Evolutionary conservation across 495 filamentous ascomycete species (phyloP).

Genomic region (Aspergillus sclerotiicarbonarius): DNA sequence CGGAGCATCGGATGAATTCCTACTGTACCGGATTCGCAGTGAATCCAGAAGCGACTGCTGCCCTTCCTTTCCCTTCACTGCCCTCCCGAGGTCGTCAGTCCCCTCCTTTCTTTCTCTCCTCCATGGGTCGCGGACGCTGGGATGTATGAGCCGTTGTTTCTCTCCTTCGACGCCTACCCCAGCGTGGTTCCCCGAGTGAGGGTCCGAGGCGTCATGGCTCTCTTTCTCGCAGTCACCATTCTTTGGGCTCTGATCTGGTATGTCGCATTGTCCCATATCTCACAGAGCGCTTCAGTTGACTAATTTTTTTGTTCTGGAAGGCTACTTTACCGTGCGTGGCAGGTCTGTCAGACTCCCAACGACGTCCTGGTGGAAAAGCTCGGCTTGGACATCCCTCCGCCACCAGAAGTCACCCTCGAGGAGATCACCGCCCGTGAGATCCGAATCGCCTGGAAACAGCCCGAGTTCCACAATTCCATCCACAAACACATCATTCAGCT

Average conservation of each 20-base stretch:
- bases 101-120: conserved; percentile 20
- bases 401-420: conserved; percentile 88
- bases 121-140: conserved; percentile 43
- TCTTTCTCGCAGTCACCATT: conserved; percentile 50
- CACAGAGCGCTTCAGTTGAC: neutral
- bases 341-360: conserved; percentile 84
- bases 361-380: conserved; percentile 85
- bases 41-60: neutral
- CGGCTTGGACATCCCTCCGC: conserved; percentile 87
- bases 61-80: neutral
- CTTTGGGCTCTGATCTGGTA: conserved; percentile 52
- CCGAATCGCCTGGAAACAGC: conserved; percentile 87
- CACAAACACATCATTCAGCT: conserved; percentile 88
- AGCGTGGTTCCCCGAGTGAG: conserved; percentile 47
- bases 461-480: conserved; percentile 72
- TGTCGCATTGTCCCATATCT: neutral
- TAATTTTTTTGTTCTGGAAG: conserved; percentile 40
- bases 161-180: conserved; percentile 49
- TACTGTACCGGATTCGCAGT: neutral
- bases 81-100: conserved; percentile 13
- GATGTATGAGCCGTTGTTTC: conserved; percentile 50
- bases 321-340: conserved; percentile 78
- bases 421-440: conserved; percentile 83
- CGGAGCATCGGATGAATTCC: conserved; percentile 8
- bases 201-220: conserved; percentile 51